These are phyloP conservation scores for Rehmannia glutinosa DNA, from an alignment of 257 asterid species.

Conservation along the genomic window DNA sequence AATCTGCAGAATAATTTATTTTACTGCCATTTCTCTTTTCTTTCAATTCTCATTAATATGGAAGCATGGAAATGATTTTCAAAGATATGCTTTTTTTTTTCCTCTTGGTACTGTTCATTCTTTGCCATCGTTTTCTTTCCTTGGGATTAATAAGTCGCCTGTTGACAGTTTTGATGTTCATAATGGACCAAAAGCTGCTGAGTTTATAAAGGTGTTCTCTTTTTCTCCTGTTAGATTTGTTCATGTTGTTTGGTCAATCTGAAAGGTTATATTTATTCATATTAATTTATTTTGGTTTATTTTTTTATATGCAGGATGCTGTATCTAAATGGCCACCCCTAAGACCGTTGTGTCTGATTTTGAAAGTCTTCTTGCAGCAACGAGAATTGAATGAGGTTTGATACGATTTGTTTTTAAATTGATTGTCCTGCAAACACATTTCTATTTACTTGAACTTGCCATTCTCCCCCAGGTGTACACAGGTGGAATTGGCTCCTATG, in stretches of 20 bases:
- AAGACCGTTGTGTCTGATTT: conserved; percentile 80
- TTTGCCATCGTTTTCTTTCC: background rate
- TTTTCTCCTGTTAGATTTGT: conserved; percentile 6
- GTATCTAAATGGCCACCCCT: conserved; percentile 81
- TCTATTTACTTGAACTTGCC: conserved; percentile 16
- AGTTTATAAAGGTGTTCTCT: conserved; percentile 65
- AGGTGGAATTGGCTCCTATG: conserved; percentile 98
- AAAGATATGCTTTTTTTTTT: background rate
- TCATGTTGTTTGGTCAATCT: background rate
- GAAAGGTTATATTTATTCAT: background rate
- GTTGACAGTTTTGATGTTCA: conserved; percentile 78
- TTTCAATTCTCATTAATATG: background rate
- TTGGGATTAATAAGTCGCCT: conserved; percentile 6
- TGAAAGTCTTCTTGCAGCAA: conserved; percentile 91
- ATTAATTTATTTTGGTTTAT: background rate
- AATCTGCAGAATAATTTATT: too few species aligned
- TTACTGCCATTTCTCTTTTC: background rate
- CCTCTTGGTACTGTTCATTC: background rate
- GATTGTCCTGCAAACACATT: conserved; percentile 7
- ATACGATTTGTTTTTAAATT: background rate
- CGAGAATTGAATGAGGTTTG: conserved; percentile 91
- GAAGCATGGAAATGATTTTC: background rate
- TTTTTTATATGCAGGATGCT: conserved; percentile 48
- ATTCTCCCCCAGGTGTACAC: conserved; percentile 70
- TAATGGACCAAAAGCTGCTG: conserved; percentile 97